Evolutionary conservation across 2,329 filamentous ascomycete species (phyloP).

Genomic region (Paracorniculantispora psalliotae): DNA sequence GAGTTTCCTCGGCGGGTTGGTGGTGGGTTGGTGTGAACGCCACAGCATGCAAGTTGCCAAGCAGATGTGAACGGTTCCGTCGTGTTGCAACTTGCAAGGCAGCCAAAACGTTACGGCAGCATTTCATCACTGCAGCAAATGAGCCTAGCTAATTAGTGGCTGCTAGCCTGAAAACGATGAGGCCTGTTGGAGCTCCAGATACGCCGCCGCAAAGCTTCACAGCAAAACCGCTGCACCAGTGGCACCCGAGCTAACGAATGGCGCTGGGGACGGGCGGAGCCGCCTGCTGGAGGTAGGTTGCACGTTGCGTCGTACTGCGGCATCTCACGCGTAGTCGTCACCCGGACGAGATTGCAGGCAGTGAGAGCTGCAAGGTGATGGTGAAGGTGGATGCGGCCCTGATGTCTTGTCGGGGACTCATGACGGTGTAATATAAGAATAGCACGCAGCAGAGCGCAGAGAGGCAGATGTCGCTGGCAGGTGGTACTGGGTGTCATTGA

Average conservation of each 20-base stretch:
- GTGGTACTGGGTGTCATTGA: slow-evolving; percentile 6
- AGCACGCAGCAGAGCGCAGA: neutral
- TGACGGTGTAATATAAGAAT: slow-evolving; percentile 1
- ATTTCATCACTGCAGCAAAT: neutral
- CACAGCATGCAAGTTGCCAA: neutral
- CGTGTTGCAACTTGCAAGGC: neutral
- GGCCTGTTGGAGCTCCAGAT: neutral
- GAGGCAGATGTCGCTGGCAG: neutral
- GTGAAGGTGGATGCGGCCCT: neutral
- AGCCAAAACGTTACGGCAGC: neutral
- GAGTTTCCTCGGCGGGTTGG: neutral
- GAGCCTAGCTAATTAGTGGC: neutral
- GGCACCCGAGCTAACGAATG: neutral
- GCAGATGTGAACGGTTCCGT: neutral
- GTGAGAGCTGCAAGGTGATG: neutral
- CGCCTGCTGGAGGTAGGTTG: neutral
- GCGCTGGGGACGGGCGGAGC: neutral
- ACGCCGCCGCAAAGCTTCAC: neutral
- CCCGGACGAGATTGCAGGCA: neutral
- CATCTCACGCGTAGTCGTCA: slow-evolving; percentile 3
- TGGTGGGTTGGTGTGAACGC: neutral
- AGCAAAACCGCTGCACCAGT: neutral
- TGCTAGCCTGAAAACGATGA: neutral
- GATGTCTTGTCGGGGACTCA: neutral
- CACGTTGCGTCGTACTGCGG: neutral